Evolutionary conservation across 345 rosid genomes (phyloP).

Genomic region (Salix udensis): DNA sequence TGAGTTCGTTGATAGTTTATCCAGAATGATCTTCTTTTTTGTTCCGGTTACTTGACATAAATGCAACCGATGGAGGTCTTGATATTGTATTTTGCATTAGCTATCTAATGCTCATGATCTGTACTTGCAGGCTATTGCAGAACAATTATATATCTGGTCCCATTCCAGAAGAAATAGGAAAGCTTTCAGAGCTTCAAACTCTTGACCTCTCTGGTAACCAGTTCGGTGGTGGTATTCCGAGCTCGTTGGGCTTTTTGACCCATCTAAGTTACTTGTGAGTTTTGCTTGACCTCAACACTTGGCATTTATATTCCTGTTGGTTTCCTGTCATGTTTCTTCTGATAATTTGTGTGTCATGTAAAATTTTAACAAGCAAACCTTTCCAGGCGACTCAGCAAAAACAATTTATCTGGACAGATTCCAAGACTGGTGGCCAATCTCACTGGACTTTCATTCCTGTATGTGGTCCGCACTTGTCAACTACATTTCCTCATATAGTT

Average conservation of each 20-base stretch:
- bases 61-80: background rate
- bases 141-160: slow-evolving; percentile 63
- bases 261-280: slow-evolving; percentile 91
- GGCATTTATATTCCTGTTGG: slow-evolving; percentile 2
- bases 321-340: slow-evolving; percentile 6
- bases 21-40: background rate
- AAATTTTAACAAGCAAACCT: slow-evolving; percentile 18
- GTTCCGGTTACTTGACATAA: background rate
- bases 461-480: slow-evolving; percentile 23
- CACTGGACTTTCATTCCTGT: slow-evolving; percentile 85
- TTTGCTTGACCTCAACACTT: slow-evolving; percentile 15
- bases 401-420: slow-evolving; percentile 74
- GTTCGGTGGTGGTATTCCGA: slow-evolving; percentile 71
- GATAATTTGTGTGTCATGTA: slow-evolving; percentile 19
- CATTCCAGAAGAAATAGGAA: slow-evolving; percentile 67
- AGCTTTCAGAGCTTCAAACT: slow-evolving; percentile 63
- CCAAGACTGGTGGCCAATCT: slow-evolving; percentile 74
- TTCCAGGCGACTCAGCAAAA: slow-evolving; percentile 72
- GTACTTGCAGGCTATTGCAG: slow-evolving; percentile 53
- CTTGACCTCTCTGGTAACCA: slow-evolving; percentile 89
- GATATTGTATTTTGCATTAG: background rate
- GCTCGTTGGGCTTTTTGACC: slow-evolving; percentile 65
- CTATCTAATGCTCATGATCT: background rate
- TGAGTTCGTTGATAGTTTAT: background rate
- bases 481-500: background rate